Evolutionary conservation across 1,284 basidiomycete genomes (phyloP).

Genomic region (Porogramme epimiltina): DNA sequence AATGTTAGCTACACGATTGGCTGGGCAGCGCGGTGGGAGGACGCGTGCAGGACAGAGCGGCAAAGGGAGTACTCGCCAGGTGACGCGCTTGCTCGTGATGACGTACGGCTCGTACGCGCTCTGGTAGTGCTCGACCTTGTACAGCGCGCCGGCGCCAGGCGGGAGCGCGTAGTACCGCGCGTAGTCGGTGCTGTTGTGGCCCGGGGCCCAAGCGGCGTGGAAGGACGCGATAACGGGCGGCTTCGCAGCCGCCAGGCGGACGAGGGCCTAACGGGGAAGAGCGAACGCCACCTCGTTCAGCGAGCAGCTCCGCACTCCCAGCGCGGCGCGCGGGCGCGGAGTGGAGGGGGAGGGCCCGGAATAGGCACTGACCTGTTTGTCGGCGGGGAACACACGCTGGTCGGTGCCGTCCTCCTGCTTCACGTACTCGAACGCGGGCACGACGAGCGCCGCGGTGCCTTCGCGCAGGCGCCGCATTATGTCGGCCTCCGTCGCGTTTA

Average conservation of each 20-base stretch:
- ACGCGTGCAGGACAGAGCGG: not conserved
- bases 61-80: slow-evolving; percentile 49
- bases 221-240: slow-evolving; percentile 64
- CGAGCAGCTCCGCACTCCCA: not conserved
- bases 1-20: not conserved
- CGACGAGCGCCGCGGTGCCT: slow-evolving; percentile 68
- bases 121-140: slow-evolving; percentile 74
- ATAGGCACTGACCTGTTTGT: slow-evolving; percentile 54
- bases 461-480: slow-evolving; percentile 41
- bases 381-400: slow-evolving; percentile 57
- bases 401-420: slow-evolving; percentile 63
- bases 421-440: slow-evolving; percentile 80
- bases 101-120: slow-evolving; percentile 85
- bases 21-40: too few relatives aligned
- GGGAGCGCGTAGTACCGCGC: slow-evolving; percentile 60
- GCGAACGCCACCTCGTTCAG: not conserved
- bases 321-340: not conserved
- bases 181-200: slow-evolving; percentile 83
- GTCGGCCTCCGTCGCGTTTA: slow-evolving; percentile 19
- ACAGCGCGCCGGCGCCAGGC: slow-evolving; percentile 61
- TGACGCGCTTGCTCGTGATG: slow-evolving; percentile 74
- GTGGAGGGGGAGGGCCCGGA: not conserved
- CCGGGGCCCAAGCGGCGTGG: slow-evolving; percentile 74
- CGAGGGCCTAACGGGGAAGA: slow-evolving; percentile 45
- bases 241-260: slow-evolving; percentile 52